phyloP scores from a whole-genome alignment of 2,329 filamentous ascomycete genomes.

The Claviceps sorghi region DNA sequence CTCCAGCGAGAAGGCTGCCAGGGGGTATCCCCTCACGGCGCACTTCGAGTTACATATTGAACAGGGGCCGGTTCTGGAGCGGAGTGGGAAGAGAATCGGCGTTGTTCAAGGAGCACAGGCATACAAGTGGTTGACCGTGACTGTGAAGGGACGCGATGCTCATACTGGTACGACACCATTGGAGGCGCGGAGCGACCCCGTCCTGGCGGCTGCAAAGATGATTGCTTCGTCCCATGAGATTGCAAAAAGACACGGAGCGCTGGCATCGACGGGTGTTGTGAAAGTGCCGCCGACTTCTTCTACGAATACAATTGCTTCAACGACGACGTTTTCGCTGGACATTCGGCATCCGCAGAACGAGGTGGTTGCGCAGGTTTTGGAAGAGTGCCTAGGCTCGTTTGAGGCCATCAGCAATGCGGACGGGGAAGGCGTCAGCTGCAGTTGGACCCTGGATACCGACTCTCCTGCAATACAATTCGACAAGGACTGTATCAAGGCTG shows the following conservation, averaged over 20 bases:
- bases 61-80: slow-evolving; percentile 50
- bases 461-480: slow-evolving; percentile 49
- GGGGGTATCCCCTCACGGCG: slow-evolving; percentile 46
- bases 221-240: slow-evolving; percentile 16
- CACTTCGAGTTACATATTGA: slow-evolving; percentile 81
- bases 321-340: slow-evolving; percentile 53
- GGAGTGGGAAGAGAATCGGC: slow-evolving; percentile 13
- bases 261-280: slow-evolving; percentile 20
- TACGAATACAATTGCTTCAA: slow-evolving; percentile 57
- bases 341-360: slow-evolving; percentile 43
- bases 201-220: slow-evolving; percentile 22
- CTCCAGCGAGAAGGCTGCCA: slow-evolving; percentile 4
- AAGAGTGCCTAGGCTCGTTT: slow-evolving; percentile 12
- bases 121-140: slow-evolving; percentile 19
- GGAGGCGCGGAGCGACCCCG: slow-evolving; percentile 18
- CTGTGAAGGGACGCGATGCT: slow-evolving; percentile 15
- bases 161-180: slow-evolving; percentile 20
- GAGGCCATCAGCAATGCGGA: slow-evolving; percentile 12
- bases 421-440: slow-evolving; percentile 27
- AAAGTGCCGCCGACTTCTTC: slow-evolving; percentile 40
- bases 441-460: slow-evolving; percentile 47
- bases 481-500: slow-evolving; percentile 48
- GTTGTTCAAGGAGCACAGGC: slow-evolving; percentile 20
- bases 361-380: slow-evolving; percentile 32
- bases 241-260: slow-evolving; percentile 12